These are phyloP conservation scores for Amesomyces nigricolor DNA, from an alignment of 2,329 filamentous ascomycete species.

Conservation along the genomic window DNA sequence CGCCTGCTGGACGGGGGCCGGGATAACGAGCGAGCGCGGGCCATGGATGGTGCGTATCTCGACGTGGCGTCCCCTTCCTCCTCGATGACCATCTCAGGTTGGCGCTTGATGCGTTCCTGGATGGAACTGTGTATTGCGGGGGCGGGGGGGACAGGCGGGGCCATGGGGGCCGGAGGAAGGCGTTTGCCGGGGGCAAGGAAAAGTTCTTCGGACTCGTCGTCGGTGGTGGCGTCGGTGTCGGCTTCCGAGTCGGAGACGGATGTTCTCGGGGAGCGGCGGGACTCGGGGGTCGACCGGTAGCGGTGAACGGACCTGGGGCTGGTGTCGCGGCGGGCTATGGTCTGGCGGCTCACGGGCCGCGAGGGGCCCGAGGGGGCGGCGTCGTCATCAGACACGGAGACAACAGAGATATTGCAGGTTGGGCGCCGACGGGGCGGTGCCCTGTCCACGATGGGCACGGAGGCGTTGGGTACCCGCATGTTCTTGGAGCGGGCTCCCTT, in stretches of 20 bases:
- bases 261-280: conserved; percentile 25
- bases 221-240: conserved; percentile 35
- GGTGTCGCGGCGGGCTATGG: conserved; percentile 18
- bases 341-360: conserved; percentile 28
- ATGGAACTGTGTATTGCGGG: conserved; percentile 12
- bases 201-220: conserved; percentile 31
- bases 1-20: conserved; percentile 17
- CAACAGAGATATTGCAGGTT: conserved; percentile 19
- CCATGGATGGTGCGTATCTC: conserved; percentile 21
- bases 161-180: conserved; percentile 20
- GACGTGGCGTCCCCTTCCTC: conserved; percentile 22
- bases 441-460: conserved; percentile 28
- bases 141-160: conserved; percentile 26
- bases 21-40: conserved; percentile 23
- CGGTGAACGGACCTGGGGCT: conserved; percentile 34
- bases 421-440: conserved; percentile 24
- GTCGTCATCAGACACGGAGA: conserved; percentile 26
- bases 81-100: conserved; percentile 24
- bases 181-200: conserved; percentile 22
- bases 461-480: conserved; percentile 30
- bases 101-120: conserved; percentile 21
- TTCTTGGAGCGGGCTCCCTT: conserved; percentile 24
- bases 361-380: conserved; percentile 19
- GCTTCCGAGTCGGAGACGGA: conserved; percentile 37
- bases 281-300: conserved; percentile 35